Percentiles rank a stretch among this genome's conserved stretches.
phyloP scores from a whole-genome alignment of 2,329 filamentous ascomycete species.

The Aspergillus calidoustus region DNA sequence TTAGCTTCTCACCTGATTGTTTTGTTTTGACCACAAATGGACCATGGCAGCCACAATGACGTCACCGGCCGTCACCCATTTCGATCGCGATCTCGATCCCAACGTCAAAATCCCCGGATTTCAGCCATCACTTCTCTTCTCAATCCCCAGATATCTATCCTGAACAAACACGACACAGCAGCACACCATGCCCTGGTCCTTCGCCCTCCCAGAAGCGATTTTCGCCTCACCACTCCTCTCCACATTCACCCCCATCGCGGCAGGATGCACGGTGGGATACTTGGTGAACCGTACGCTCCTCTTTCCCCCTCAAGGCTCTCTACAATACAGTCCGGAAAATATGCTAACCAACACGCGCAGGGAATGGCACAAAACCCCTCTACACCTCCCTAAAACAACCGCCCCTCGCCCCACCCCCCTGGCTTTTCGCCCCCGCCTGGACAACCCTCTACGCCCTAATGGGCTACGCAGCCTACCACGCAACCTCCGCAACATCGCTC shows the following conservation, averaged over 20 bases:
- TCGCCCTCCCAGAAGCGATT: constrained; percentile 34
- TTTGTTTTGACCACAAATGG: too few species aligned
- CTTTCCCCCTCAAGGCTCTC: not conserved
- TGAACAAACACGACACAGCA: too few species aligned
- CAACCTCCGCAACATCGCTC: constrained; percentile 33
- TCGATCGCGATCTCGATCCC: too few species aligned
- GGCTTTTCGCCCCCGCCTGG: constrained; percentile 64
- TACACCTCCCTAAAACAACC: constrained; percentile 50
- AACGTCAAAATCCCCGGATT: too few species aligned
- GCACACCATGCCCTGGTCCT: constrained; percentile 33
- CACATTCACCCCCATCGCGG: constrained; percentile 33
- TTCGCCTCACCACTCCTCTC: constrained; percentile 38
- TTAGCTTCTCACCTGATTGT: too few species aligned
- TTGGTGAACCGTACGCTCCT: constrained; percentile 33
- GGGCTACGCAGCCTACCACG: constrained; percentile 87
- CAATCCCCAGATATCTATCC: too few species aligned
- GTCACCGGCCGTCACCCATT: too few species aligned
- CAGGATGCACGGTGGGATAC: constrained; percentile 34
- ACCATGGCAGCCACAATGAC: too few species aligned
- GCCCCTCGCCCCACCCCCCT: constrained; percentile 60
- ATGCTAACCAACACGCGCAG: constrained; percentile 14
- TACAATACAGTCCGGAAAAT: not conserved
- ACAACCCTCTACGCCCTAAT: constrained; percentile 68
- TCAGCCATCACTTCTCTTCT: too few species aligned
- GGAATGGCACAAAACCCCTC: constrained; percentile 39